Conservation (phyloP, 768 basidiomycete genomes). For the Suillus lakei region DNA sequence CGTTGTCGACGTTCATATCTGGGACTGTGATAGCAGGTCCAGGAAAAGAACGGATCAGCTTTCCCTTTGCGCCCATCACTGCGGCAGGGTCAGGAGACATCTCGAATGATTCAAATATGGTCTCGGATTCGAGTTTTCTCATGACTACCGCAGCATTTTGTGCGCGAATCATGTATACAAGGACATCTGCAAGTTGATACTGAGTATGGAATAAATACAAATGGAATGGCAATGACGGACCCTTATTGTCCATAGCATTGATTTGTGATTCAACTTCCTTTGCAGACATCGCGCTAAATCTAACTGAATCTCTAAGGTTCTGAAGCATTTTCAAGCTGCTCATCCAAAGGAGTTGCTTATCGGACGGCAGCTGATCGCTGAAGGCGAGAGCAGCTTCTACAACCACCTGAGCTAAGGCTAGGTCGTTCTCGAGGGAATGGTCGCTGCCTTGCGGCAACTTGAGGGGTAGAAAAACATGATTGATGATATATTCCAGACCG, state of each 20-base stretch:
- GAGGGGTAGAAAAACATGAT: constrained; percentile 50
- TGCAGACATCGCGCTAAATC: constrained; percentile 11
- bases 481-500: constrained; percentile 36
- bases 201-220: not conserved
- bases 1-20: constrained; percentile 28
- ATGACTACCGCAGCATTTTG: constrained; percentile 56
- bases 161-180: constrained; percentile 43
- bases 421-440: constrained; percentile 24
- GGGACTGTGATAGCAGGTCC: constrained; percentile 47
- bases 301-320: constrained; percentile 20
- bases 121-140: constrained; percentile 30
- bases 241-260: constrained; percentile 20
- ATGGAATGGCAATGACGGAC: not conserved
- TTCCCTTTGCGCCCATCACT: constrained; percentile 46
- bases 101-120: constrained; percentile 52
- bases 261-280: constrained; percentile 24
- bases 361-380: constrained; percentile 5
- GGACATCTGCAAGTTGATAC: constrained; percentile 33
- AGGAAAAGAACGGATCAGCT: constrained; percentile 51
- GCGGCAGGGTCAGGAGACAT: constrained; percentile 39
- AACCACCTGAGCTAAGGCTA: constrained; percentile 28
- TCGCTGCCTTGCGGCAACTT: constrained; percentile 45
- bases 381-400: constrained; percentile 26
- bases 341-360: constrained; percentile 31
- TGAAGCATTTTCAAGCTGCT: constrained; percentile 36